Percentiles rank a stretch among this genome's conserved stretches.
phyloP scores from a whole-genome alignment of 371 early-diverging fungal genomes.

The Batkoa obscura region DNA sequence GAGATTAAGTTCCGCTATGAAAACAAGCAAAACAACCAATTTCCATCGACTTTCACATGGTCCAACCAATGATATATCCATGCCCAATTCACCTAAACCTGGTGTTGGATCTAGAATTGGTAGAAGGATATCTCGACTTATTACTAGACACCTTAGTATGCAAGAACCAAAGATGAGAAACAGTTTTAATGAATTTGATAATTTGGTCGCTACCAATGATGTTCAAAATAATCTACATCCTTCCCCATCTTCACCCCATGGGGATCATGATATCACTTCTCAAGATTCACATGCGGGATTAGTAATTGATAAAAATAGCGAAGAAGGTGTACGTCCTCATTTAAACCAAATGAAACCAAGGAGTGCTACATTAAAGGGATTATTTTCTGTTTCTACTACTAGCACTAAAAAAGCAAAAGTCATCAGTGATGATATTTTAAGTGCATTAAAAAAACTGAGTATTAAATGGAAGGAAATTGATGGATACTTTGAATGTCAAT shows the following conservation, averaged over 20 bases:
- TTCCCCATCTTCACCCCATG: conserved; percentile 12
- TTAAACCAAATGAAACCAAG: neutral
- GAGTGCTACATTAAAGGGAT: conserved; percentile 45
- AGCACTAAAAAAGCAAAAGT: conserved; percentile 46
- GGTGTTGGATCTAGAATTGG: neutral
- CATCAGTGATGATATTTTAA: conserved; percentile 46
- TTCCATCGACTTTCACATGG: conserved; percentile 6
- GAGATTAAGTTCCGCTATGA: conserved; percentile 4
- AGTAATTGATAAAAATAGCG: conserved; percentile 17
- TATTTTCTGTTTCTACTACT: conserved; percentile 59
- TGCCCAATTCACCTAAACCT: neutral
- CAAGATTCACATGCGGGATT: neutral
- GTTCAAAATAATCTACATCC: no score
- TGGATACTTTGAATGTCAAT: conserved; percentile 54
- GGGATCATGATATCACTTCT: conserved; percentile 6
- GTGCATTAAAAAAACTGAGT: conserved; percentile 32
- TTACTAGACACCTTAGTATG: conserved; percentile 6
- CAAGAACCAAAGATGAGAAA: conserved; percentile 6
- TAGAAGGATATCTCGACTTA: neutral
- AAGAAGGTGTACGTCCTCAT: conserved; percentile 49
- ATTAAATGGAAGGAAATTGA: conserved; percentile 43
- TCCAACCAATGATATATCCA: neutral
- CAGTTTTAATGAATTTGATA: conserved; percentile 1
- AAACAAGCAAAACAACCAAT: neutral
- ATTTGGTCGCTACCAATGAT: neutral